phyloP scores from a whole-genome alignment of 495 filamentous ascomycete genomes.

The Xylaria longipes region DNA sequence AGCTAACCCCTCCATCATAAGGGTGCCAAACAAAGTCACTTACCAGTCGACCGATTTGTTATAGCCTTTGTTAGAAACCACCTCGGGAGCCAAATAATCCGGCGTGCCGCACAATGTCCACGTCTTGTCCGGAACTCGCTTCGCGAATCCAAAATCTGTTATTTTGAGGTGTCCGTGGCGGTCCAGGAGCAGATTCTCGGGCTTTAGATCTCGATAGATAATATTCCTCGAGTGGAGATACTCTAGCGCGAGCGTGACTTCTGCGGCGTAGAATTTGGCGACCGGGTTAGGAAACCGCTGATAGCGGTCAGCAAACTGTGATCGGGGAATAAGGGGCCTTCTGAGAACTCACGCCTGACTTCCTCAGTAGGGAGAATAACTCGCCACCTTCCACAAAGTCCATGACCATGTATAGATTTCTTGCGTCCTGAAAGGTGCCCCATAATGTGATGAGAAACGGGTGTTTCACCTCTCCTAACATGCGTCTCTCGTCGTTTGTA shows the following conservation, averaged over 20 bases:
- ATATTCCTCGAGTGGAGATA: conserved; percentile 95
- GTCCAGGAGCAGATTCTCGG: conserved; percentile 93
- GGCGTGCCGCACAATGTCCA: conserved; percentile 99
- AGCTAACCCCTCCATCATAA: conserved; percentile 11
- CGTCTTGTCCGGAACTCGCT: conserved; percentile 97
- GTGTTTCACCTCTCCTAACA: conserved; percentile 94
- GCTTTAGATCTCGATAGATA: conserved; percentile 97
- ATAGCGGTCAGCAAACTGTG: neutral
- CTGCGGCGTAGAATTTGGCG: conserved; percentile 98
- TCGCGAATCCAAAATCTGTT: conserved; percentile 98
- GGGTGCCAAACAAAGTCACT: conserved; percentile 40
- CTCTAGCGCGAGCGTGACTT: conserved; percentile 93
- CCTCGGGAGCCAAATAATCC: conserved; percentile 97
- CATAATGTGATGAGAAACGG: conserved; percentile 96
- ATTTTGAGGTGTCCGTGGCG: conserved; percentile 98
- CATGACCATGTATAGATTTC: conserved; percentile 99
- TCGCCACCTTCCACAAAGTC: conserved; percentile 99
- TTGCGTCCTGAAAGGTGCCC: conserved; percentile 96
- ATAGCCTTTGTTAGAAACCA: conserved; percentile 96
- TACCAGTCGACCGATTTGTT: conserved; percentile 99
- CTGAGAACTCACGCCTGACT: conserved; percentile 83
- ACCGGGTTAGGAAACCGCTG: conserved; percentile 99
- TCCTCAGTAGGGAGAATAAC: conserved; percentile 91
- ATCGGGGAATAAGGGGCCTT: neutral
- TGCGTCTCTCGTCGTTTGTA: conserved; percentile 94